A percentile compares a stretch with the other conserved stretches of the same genome.
Evolutionary conservation across 495 filamentous ascomycete genomes (phyloP).

Genomic region (Penicillium parvum): DNA sequence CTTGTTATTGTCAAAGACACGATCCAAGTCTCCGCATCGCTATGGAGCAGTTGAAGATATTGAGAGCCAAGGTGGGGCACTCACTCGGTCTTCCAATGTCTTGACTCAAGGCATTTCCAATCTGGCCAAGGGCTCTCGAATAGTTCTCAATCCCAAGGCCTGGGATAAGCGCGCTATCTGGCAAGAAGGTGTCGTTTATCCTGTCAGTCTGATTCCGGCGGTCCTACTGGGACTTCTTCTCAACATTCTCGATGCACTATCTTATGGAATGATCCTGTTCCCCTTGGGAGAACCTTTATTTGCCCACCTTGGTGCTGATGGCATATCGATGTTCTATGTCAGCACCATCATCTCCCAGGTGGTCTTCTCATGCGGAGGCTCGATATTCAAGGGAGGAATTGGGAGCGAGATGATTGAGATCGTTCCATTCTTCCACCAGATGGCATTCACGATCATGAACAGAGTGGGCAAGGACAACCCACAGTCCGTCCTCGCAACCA

Average conservation of each 20-base stretch:
- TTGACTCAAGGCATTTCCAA: conserved; percentile 22
- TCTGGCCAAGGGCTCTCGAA: conserved; percentile 20
- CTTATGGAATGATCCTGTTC: conserved; percentile 96
- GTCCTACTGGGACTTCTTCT: conserved; percentile 84
- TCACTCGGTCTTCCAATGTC: conserved; percentile 9
- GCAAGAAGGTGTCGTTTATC: conserved; percentile 58
- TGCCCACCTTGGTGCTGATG: conserved; percentile 75
- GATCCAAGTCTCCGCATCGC: conserved; percentile 29
- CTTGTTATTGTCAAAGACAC: conserved; percentile 36
- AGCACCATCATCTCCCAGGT: conserved; percentile 93
- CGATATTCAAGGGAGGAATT: conserved; percentile 85
- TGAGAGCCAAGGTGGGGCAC: conserved; percentile 30
- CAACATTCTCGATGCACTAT: conserved; percentile 90
- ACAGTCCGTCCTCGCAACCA: conserved; percentile 83
- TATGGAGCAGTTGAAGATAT: conserved; percentile 37
- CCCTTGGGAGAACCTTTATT: conserved; percentile 84
- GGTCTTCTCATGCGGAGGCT: conserved; percentile 80
- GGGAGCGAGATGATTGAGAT: conserved; percentile 99
- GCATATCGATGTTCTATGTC: conserved; percentile 98
- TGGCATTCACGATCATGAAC: conserved; percentile 83
- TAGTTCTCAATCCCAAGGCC: conserved; percentile 54
- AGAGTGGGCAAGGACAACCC: conserved; percentile 75
- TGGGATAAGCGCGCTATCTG: conserved; percentile 68
- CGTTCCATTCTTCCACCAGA: conserved; percentile 95
- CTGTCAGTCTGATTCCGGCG: conserved; percentile 68